Conservation (phyloP, 148 eudicot genomes). For the Vaccinium vitisidaea region DNA sequence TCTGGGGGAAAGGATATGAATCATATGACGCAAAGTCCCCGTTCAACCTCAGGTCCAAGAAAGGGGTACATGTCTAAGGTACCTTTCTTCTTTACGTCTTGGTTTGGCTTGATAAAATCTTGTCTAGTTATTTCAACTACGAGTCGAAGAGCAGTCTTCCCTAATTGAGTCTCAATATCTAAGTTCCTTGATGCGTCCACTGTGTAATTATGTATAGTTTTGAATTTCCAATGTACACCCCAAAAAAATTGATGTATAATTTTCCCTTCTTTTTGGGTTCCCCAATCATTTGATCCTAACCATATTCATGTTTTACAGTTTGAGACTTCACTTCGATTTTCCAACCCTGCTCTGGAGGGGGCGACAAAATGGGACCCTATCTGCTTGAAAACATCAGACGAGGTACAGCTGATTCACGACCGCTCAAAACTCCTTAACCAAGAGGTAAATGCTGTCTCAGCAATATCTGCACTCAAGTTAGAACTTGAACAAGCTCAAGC, state of each 20-base stretch:
- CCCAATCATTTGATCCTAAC: conserved; percentile 12
- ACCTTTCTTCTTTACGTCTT: background rate
- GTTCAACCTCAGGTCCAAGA: conserved; percentile 56
- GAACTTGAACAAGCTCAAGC: conserved; percentile 46
- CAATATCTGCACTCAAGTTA: conserved; percentile 50
- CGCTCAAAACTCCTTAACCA: conserved; percentile 29
- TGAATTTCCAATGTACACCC: no score
- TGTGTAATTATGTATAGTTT: background rate
- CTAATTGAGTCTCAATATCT: background rate
- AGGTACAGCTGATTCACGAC: conserved; percentile 19
- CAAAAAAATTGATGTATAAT: background rate
- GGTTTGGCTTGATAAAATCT: background rate
- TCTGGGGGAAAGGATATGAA: conserved; percentile 38
- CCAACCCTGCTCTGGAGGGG: conserved; percentile 83
- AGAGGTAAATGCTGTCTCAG: conserved; percentile 28
- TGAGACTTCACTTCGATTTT: conserved; percentile 46
- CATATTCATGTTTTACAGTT: conserved; percentile 34
- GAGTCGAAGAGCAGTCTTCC: background rate
- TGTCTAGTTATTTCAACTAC: background rate
- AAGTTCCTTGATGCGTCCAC: background rate
- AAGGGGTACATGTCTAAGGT: conserved; percentile 63
- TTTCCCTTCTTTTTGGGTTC: background rate
- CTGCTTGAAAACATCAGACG: conserved; percentile 35
- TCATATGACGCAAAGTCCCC: conserved; percentile 45
- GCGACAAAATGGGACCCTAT: conserved; percentile 91